phyloP scores from a whole-genome alignment of 2,329 filamentous ascomycete genomes.

The Xylaria hypoxylon region DNA sequence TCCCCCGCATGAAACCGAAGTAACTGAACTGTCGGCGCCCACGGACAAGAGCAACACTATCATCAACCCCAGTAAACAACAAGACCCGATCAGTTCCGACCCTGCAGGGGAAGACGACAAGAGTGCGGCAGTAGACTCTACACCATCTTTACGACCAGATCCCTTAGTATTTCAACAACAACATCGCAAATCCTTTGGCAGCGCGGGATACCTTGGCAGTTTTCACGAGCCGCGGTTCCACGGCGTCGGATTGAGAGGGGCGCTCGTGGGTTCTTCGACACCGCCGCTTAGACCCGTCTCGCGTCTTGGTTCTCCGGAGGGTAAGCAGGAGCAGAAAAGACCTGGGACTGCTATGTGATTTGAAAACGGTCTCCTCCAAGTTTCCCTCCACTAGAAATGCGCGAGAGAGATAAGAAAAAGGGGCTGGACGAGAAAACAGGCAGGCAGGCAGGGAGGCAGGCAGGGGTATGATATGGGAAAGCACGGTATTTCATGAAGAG shows the following conservation, averaged over 20 bases:
- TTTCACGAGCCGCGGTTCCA: constrained; percentile 48
- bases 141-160: background rate
- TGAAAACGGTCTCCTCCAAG: background rate
- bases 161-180: constrained; percentile 32
- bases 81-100: constrained; percentile 17
- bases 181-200: constrained; percentile 47
- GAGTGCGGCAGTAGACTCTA: background rate
- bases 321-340: constrained; percentile 25
- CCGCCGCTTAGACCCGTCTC: constrained; percentile 35
- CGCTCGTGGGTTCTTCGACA: constrained; percentile 39
- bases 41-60: constrained; percentile 1
- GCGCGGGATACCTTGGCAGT: constrained; percentile 48
- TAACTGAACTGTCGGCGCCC: background rate
- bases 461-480: background rate
- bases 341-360: constrained; percentile 37
- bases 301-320: constrained; percentile 13
- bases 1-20: constrained; percentile 26
- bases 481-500: too few relatives aligned
- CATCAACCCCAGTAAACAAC: background rate
- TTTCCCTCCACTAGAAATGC: background rate
- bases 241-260: constrained; percentile 42
- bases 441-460: background rate
- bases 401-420: background rate
- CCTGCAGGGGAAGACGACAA: constrained; percentile 12
- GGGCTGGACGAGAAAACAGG: background rate